Percentiles rank a stretch among this genome's conserved stretches.
Conservation (phyloP, 2,329 filamentous ascomycete species). For the Colletotrichum magnum region DNA sequence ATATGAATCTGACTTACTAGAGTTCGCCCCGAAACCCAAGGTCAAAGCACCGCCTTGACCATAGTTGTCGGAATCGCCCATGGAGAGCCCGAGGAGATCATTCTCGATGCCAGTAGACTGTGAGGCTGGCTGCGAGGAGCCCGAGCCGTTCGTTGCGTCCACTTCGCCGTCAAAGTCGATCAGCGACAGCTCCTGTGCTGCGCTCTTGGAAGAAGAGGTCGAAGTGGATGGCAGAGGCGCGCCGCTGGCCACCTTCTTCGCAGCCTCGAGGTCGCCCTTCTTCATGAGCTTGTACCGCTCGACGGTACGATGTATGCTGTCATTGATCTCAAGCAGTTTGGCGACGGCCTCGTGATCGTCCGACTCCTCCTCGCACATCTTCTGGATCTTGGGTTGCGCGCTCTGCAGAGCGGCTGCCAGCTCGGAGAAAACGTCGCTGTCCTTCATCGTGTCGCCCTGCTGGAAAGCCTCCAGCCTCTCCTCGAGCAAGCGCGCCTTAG, state of each 20-base stretch:
- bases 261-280: slow-evolving; percentile 90
- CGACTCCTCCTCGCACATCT: slow-evolving; percentile 99
- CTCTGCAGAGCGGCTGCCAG: slow-evolving; percentile 89
- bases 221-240: slow-evolving; percentile 62
- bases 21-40: slow-evolving; percentile 81
- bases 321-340: slow-evolving; percentile 96
- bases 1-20: slow-evolving; percentile 63
- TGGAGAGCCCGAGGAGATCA: slow-evolving; percentile 89
- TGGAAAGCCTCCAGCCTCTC: slow-evolving; percentile 91
- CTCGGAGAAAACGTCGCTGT: slow-evolving; percentile 82
- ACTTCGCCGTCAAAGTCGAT: slow-evolving; percentile 88
- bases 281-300: slow-evolving; percentile 96
- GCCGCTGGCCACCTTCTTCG: slow-evolving; percentile 86
- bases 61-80: slow-evolving; percentile 76
- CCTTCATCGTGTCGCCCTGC: slow-evolving; percentile 82
- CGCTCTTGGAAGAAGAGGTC: slow-evolving; percentile 67
- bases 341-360: slow-evolving; percentile 96
- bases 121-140: slow-evolving; percentile 52
- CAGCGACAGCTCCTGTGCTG: slow-evolving; percentile 83
- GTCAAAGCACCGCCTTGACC: slow-evolving; percentile 86
- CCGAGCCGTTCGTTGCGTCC: slow-evolving; percentile 62
- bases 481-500: slow-evolving; percentile 92
- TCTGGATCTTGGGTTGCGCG: slow-evolving; percentile 98
- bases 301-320: slow-evolving; percentile 97
- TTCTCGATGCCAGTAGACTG: slow-evolving; percentile 83